Conservation (phyloP, 768 basidiomycete species). For the Cantharellus cinnabarinus region DNA sequence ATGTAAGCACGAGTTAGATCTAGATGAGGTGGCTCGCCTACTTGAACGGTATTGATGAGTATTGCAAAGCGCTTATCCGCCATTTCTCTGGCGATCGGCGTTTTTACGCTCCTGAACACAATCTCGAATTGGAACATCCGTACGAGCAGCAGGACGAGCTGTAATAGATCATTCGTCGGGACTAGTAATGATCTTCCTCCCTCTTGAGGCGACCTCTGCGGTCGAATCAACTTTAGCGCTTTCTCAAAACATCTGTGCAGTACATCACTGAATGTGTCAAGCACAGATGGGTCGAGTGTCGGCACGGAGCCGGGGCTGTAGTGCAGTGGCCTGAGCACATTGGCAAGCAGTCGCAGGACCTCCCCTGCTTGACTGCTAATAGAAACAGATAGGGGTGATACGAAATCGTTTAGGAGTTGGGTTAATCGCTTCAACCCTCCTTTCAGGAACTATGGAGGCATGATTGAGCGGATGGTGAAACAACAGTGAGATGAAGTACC, state of each 20-base stretch:
- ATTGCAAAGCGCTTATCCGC: neutral
- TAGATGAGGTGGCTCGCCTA: neutral
- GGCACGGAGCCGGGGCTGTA: neutral
- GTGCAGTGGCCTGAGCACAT: slow-evolving; percentile 1
- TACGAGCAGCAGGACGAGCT: slow-evolving; percentile 3
- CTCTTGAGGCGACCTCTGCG: neutral
- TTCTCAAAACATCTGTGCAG: neutral
- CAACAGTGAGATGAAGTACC: neutral
- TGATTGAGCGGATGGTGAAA: neutral
- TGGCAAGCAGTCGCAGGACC: slow-evolving; percentile 7
- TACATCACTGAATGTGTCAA: neutral
- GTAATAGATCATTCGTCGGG: neutral
- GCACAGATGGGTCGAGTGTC: neutral
- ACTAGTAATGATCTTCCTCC: neutral
- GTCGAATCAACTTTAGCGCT: neutral
- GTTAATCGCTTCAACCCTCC: slow-evolving; percentile 5
- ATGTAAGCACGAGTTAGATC: neutral
- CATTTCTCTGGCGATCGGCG: slow-evolving; percentile 1
- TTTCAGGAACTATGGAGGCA: slow-evolving; percentile 3
- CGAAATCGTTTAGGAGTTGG: slow-evolving; percentile 1
- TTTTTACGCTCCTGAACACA: slow-evolving; percentile 4
- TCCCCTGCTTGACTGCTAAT: slow-evolving; percentile 6
- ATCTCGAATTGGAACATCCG: slow-evolving; percentile 6
- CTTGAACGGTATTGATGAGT: slow-evolving; percentile 1
- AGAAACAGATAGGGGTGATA: neutral